Evolutionary conservation across 2,329 filamentous ascomycete species (phyloP).

Genomic region (Tolypocladium endophyticum): DNA sequence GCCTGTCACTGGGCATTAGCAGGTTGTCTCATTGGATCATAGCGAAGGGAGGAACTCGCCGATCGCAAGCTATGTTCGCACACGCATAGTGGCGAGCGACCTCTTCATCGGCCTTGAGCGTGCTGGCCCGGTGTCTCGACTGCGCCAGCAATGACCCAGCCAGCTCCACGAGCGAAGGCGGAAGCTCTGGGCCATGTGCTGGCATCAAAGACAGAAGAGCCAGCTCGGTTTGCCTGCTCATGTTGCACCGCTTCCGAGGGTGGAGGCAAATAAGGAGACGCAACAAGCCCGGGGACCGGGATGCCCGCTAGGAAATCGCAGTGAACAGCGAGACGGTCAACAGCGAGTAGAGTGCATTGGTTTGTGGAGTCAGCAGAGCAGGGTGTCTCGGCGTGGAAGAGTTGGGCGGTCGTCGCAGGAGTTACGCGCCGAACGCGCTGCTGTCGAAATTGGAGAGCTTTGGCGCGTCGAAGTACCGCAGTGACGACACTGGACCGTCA

Average conservation of each 20-base stretch:
- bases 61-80: slow-evolving; percentile 80
- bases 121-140: slow-evolving; percentile 66
- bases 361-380: not conserved
- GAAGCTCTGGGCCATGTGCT: slow-evolving; percentile 56
- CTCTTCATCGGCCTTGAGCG: slow-evolving; percentile 76
- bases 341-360: not conserved
- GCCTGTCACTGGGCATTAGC: slow-evolving; percentile 29
- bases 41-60: slow-evolving; percentile 33
- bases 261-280: not conserved
- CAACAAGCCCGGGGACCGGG: too few species aligned
- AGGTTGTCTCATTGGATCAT: not conserved
- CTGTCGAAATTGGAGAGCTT: not conserved
- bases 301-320: not conserved
- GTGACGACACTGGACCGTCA: not conserved
- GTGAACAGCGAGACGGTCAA: not conserved
- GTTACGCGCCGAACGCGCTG: not conserved
- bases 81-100: slow-evolving; percentile 77
- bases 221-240: slow-evolving; percentile 68
- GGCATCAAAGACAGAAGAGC: slow-evolving; percentile 65
- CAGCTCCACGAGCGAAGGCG: slow-evolving; percentile 58
- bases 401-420: not conserved
- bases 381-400: not conserved
- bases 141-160: slow-evolving; percentile 68
- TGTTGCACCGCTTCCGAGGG: slow-evolving; percentile 20
- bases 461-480: not conserved